Evolutionary conservation across 2,329 filamentous ascomycete species (phyloP).

Genomic region (Sporothrix inflata): DNA sequence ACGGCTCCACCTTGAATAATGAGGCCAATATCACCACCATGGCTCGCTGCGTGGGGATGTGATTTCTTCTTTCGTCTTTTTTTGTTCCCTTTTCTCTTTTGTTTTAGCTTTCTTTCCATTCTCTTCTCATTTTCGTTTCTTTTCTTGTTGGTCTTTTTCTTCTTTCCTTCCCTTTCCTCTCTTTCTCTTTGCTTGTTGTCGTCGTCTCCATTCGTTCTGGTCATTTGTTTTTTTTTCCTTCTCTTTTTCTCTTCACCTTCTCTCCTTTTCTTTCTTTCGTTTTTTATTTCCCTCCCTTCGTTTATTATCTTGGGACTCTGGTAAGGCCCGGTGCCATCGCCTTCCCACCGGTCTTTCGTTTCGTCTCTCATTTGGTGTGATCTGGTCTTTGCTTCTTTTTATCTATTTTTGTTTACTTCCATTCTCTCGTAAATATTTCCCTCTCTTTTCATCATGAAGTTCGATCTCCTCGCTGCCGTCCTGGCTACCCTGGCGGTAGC

Average conservation of each 20-base stretch:
- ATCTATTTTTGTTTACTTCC: neutral
- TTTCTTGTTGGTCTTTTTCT: neutral
- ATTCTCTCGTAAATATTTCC: neutral
- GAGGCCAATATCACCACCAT: neutral
- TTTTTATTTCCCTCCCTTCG: neutral
- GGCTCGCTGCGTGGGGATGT: conserved; percentile 8
- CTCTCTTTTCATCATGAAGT: conserved; percentile 34
- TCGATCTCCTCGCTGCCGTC: conserved; percentile 34
- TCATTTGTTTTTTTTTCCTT: neutral
- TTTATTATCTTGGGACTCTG: neutral
- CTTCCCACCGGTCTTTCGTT: conserved; percentile 22
- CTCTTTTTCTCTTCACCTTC: neutral
- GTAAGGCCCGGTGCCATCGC: conserved; percentile 23
- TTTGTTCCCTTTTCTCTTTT: neutral
- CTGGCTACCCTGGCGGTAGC: conserved; percentile 41
- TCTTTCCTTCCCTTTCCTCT: neutral
- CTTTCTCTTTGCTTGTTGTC: neutral
- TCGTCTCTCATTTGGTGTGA: conserved; percentile 1
- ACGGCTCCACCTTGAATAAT: neutral
- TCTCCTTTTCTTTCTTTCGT: conserved; percentile 1
- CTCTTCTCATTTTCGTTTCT: neutral
- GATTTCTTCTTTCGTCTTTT: neutral
- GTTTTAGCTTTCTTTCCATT: neutral
- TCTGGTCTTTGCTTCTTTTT: neutral
- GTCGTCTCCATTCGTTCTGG: neutral